Evolutionary conservation across 179 eudicot genomes (phyloP).

Genomic region (Amaranthus tricolor): DNA sequence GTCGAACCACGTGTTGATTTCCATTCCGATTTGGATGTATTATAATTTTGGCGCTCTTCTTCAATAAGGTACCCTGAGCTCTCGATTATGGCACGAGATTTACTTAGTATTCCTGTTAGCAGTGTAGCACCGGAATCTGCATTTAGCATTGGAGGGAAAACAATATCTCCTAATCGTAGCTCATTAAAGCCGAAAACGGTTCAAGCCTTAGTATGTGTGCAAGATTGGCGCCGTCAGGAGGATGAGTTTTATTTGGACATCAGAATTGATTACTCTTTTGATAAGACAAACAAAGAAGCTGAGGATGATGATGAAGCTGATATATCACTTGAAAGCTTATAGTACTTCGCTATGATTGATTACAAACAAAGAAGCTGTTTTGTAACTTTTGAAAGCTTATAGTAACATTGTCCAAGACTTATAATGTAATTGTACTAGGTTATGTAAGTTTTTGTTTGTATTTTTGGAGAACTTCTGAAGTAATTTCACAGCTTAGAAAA

Average conservation of each 20-base stretch:
- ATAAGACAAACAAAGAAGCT: not conserved
- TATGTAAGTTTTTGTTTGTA: no score
- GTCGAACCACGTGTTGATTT: not conserved
- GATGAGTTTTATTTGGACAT: not conserved
- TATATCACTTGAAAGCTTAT: not conserved
- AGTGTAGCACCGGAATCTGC: slow-evolving; percentile 4
- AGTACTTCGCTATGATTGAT: no score
- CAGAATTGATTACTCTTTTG: not conserved
- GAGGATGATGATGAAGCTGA: not conserved
- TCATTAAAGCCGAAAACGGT: not conserved
- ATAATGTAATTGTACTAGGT: no score
- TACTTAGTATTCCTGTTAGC: not conserved
- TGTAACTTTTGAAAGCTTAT: no score
- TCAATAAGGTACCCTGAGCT: not conserved
- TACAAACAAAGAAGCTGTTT: no score
- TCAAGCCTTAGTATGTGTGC: not conserved
- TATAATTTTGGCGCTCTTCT: not conserved
- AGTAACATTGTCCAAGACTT: no score
- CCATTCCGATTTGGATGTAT: not conserved
- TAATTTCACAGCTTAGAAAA: no score
- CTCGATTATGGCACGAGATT: slow-evolving; percentile 1
- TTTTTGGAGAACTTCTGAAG: no score
- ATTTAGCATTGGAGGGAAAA: slow-evolving; percentile 7
- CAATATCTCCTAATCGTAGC: not conserved
- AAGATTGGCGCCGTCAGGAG: not conserved